Evolutionary conservation across 345 rosid genomes (phyloP).

Genomic region (Populus deltoides): DNA sequence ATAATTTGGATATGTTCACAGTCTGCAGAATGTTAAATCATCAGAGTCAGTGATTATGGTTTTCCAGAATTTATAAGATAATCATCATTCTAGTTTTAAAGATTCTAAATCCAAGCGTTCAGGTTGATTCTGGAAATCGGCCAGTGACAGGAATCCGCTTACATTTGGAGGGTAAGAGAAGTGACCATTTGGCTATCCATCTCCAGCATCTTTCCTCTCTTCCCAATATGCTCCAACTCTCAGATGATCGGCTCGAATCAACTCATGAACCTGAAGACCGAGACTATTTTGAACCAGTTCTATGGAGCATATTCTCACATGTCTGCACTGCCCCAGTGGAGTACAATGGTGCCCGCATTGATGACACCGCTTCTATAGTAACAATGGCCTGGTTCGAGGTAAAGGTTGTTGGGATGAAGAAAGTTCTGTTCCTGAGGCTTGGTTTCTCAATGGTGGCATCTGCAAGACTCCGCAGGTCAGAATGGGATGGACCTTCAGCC

Average conservation of each 20-base stretch:
- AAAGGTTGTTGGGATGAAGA: slow-evolving; percentile 73
- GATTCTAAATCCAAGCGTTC: slow-evolving; percentile 12
- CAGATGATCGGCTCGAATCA: slow-evolving; percentile 56
- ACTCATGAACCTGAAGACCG: slow-evolving; percentile 43
- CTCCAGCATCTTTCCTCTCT: slow-evolving; percentile 78
- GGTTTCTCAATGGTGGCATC: slow-evolving; percentile 75
- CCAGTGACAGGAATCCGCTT: slow-evolving; percentile 91
- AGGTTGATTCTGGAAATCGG: slow-evolving; percentile 78
- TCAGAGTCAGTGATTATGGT: background rate
- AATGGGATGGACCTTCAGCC: slow-evolving; percentile 73
- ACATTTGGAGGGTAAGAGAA: slow-evolving; percentile 85
- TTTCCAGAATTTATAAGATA: background rate
- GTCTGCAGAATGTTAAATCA: background rate
- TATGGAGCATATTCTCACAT: slow-evolving; percentile 91
- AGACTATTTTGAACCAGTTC: slow-evolving; percentile 80
- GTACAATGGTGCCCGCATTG: slow-evolving; percentile 51
- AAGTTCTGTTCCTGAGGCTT: slow-evolving; percentile 80
- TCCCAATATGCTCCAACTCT: slow-evolving; percentile 58
- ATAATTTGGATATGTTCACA: background rate
- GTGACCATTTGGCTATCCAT: slow-evolving; percentile 83
- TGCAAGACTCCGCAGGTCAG: slow-evolving; percentile 64
- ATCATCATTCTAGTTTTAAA: slow-evolving; percentile 4
- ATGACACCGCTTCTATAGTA: slow-evolving; percentile 69
- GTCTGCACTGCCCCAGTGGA: slow-evolving; percentile 86
- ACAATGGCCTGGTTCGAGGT: slow-evolving; percentile 96